Evolutionary conservation across 352 stramenopile genomes (phyloP), one percentile per base, ranked within the genome.

Genomic region (Phytophthora podocarpi): DNA sequence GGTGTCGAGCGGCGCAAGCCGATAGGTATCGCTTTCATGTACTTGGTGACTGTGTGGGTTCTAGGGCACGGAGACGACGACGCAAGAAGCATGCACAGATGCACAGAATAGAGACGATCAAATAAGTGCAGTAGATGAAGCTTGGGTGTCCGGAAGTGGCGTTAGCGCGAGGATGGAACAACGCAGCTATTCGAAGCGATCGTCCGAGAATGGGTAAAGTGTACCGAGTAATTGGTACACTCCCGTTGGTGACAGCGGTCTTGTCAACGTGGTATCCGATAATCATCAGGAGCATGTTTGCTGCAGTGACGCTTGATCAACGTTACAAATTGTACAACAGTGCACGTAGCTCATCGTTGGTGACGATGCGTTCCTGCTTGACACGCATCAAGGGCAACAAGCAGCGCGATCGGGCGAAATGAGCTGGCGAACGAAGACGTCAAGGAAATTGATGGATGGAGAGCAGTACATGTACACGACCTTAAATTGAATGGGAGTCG

Each of bases 401-500:
- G 42, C 26, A 32, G 8, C 23, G 34, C 16, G 21, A n/a, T n/a
- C n/a, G n/a, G n/a, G n/a, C n/a, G n/a, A n/a, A 50, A 23, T 42
- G 50, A 54, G 32, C 46, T 54, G 30, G 48, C 23, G 34, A 46
- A 35, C 28, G 35, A 50, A 43, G 46, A 28, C 55, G 32, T 56
- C 35, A 59, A 67, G 37, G 30, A 51, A 57, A 35, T 62, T 15
- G 16, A 62, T 56, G 21, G 20, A 46, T 45, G 21, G 9, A 55
- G 13, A 51, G 36, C 31, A 59, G 45, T 39, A 55, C 9, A 48
- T 24, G 45, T 39, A 55, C 9, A 48, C 31, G 37, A 31, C 3
- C 8, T 67, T 63, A 72, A 46, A 67, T 59, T 67, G 32, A 63
- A 59, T 71, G 56, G 15, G 37, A 21, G 21, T 50, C 40, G 16